phyloP scores from a whole-genome alignment of 2,329 filamentous ascomycete genomes.

The Grosmannia penicillata region DNA sequence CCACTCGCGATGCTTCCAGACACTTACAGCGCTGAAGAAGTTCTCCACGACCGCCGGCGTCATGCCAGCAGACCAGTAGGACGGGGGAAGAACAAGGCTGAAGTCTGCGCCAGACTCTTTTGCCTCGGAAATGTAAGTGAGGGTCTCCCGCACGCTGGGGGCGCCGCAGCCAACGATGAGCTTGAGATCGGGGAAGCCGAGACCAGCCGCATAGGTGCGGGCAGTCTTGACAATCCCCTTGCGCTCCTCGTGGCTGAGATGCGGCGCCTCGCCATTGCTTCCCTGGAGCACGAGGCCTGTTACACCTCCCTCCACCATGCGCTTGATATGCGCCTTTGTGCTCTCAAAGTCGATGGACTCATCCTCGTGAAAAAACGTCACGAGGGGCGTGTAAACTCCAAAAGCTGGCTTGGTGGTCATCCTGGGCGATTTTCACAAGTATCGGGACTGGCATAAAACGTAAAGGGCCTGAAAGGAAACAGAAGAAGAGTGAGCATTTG shows the following conservation, averaged over 20 bases:
- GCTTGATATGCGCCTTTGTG: conserved; percentile 34
- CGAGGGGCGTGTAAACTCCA: conserved; percentile 40
- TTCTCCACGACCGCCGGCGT: conserved; percentile 16
- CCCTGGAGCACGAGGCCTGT: conserved; percentile 48
- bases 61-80: conserved; percentile 49
- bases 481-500: background rate
- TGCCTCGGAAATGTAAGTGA: conserved; percentile 49
- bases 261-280: conserved; percentile 53
- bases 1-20: no score
- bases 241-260: conserved; percentile 45
- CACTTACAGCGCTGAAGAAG: conserved; percentile 40
- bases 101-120: conserved; percentile 49
- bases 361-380: conserved; percentile 38
- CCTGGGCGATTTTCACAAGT: background rate
- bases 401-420: background rate
- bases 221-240: conserved; percentile 39
- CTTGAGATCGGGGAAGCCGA: conserved; percentile 43
- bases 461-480: background rate
- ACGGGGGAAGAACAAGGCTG: conserved; percentile 51
- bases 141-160: conserved; percentile 50
- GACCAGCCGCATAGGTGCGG: conserved; percentile 28
- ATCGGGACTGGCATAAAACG: background rate
- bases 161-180: conserved; percentile 54
- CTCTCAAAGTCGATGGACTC: conserved; percentile 35
- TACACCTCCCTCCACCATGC: conserved; percentile 43